phyloP scores from a whole-genome alignment of 345 rosid species.

The Salix arbutifolia region DNA sequence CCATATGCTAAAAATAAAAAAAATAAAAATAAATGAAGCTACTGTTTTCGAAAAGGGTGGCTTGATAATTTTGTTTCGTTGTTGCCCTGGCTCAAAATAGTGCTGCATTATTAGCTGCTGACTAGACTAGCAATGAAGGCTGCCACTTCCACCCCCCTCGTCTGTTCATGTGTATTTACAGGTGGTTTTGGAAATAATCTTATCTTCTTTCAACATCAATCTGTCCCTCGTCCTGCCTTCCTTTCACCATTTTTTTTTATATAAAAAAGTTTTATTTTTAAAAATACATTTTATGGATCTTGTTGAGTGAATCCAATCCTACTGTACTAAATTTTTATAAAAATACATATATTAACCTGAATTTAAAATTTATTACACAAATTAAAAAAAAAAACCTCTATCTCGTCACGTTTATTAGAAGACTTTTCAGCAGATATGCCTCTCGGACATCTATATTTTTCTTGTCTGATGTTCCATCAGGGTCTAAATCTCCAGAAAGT shows the following conservation, averaged over 20 bases:
- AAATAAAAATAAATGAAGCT: too few species aligned
- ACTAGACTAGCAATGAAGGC: background rate
- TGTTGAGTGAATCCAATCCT: too few species aligned
- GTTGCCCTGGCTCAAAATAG: background rate
- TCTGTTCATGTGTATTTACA: background rate
- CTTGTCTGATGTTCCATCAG: background rate
- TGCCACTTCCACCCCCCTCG: too few species aligned
- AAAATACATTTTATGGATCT: too few species aligned
- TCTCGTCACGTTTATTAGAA: too few species aligned
- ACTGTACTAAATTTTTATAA: accelerated
- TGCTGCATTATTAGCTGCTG: background rate
- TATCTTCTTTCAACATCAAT: background rate
- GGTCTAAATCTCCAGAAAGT: background rate
- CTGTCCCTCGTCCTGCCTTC: background rate
- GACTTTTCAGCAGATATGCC: background rate
- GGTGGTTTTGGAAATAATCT: background rate
- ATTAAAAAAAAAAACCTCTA: too few species aligned
- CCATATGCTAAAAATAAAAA: too few species aligned
- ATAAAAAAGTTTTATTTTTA: too few species aligned
- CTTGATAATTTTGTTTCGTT: background rate
- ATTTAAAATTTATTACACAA: too few species aligned
- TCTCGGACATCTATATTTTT: background rate
- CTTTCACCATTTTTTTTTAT: too few species aligned
- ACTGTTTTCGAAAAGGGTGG: background rate
- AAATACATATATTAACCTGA: too few species aligned